A percentile compares a stretch with the other conserved stretches of the same genome.
Evolutionary conservation across 768 basidiomycete species (phyloP).

Genomic region (Psilocybe cyanescens): DNA sequence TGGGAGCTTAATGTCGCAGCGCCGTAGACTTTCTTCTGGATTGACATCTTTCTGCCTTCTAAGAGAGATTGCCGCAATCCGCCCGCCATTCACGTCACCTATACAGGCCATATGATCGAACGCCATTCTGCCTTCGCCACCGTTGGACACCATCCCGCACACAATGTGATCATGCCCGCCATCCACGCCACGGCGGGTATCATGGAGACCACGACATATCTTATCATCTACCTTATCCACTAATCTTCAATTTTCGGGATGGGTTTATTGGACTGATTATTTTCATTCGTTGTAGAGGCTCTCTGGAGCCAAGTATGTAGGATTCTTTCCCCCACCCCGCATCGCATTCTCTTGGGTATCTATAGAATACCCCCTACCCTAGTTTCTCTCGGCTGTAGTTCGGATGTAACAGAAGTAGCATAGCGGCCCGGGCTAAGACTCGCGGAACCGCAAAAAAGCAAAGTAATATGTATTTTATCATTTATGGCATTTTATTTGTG

Average conservation of each 20-base stretch:
- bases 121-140: neutral
- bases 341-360: constrained; percentile 9
- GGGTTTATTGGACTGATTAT: neutral
- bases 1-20: constrained; percentile 48
- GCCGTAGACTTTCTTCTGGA: constrained; percentile 9
- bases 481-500: neutral
- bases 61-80: neutral
- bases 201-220: constrained; percentile 1
- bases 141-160: neutral
- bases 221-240: constrained; percentile 15
- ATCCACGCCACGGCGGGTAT: neutral
- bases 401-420: constrained; percentile 22
- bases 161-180: constrained; percentile 1
- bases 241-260: constrained; percentile 3
- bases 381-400: constrained; percentile 18
- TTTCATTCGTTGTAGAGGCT: constrained; percentile 1
- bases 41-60: constrained; percentile 3
- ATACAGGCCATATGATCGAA: constrained; percentile 7
- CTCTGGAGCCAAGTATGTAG: constrained; percentile 13
- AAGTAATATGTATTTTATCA: constrained; percentile 6
- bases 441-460: constrained; percentile 10
- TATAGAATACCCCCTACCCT: constrained; percentile 20
- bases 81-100: neutral
- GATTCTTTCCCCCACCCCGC: constrained; percentile 4
- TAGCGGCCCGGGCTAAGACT: constrained; percentile 12